These are phyloP conservation scores for Aspergillus floridensis DNA, from an alignment of 2,329 filamentous ascomycete species.

Conservation along the genomic window DNA sequence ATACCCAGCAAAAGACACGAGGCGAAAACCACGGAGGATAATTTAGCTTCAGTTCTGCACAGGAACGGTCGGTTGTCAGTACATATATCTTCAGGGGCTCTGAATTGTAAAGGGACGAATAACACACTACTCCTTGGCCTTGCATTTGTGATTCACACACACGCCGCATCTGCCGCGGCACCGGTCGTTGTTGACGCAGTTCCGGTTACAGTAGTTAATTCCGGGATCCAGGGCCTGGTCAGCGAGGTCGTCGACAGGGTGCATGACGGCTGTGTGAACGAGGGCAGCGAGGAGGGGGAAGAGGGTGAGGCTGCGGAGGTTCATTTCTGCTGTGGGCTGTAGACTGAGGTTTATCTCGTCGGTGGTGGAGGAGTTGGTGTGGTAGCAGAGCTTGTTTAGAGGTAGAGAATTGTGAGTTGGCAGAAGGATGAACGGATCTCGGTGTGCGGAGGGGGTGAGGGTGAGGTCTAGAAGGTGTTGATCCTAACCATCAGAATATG, in stretches of 20 bases:
- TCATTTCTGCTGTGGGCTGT: background rate
- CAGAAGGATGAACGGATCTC: too few species aligned
- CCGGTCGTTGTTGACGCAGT: constrained; percentile 4
- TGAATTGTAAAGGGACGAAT: background rate
- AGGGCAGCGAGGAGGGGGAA: constrained; percentile 1
- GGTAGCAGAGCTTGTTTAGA: background rate
- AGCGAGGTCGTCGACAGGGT: background rate
- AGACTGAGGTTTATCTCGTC: background rate
- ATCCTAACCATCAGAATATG: too few species aligned
- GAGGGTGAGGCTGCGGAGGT: constrained; percentile 4
- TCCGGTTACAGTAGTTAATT: constrained; percentile 4
- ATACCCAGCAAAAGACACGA: too few species aligned
- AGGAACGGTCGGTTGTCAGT: too few species aligned
- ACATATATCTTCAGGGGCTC: too few species aligned
- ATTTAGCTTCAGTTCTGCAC: too few species aligned
- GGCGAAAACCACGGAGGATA: too few species aligned
- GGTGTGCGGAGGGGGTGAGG: too few species aligned
- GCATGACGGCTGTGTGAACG: background rate
- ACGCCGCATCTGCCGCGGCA: constrained; percentile 8
- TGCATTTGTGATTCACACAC: constrained; percentile 5
- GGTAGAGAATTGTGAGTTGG: too few species aligned
- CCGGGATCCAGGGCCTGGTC: background rate
- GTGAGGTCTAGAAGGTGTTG: too few species aligned
- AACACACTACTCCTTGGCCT: background rate
- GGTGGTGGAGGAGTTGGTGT: background rate